Conservation (phyloP, 1,139 yeast species). For the Lodderomyces margitis region DNA sequence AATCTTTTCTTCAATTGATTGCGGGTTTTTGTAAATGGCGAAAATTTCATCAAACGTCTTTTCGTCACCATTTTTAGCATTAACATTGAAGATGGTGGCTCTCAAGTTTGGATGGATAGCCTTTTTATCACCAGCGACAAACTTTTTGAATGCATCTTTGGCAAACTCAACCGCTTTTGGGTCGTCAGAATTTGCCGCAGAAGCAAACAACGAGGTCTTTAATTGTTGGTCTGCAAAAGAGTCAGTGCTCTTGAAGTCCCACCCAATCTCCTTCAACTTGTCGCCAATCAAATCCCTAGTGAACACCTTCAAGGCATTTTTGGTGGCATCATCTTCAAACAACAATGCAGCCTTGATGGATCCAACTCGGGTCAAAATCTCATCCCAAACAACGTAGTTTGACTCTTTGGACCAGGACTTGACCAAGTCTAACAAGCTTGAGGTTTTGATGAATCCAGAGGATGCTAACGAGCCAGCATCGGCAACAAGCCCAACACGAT, state of each 20-base stretch:
- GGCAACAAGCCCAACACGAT: slow-evolving; percentile 82
- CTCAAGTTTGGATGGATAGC: slow-evolving; percentile 84
- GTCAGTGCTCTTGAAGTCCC: slow-evolving; percentile 62
- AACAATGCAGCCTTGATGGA: slow-evolving; percentile 65
- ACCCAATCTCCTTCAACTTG: slow-evolving; percentile 63
- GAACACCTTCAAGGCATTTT: slow-evolving; percentile 58
- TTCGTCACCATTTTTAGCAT: slow-evolving; percentile 65
- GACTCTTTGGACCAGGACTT: slow-evolving; percentile 66
- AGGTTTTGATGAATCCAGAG: slow-evolving; percentile 70
- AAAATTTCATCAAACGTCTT: slow-evolving; percentile 63
- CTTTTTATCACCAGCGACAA: slow-evolving; percentile 59
- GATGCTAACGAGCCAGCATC: slow-evolving; percentile 74
- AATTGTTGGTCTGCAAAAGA: slow-evolving; percentile 72
- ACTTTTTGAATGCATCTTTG: slow-evolving; percentile 55
- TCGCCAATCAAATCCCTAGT: slow-evolving; percentile 57
- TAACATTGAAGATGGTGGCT: slow-evolving; percentile 63
- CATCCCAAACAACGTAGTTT: slow-evolving; percentile 78
- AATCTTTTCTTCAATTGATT: slow-evolving; percentile 70
- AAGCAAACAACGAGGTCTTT: slow-evolving; percentile 67
- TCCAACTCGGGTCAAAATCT: slow-evolving; percentile 55
- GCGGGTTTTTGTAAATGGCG: slow-evolving; percentile 63
- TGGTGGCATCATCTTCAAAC: slow-evolving; percentile 60
- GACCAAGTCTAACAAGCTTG: slow-evolving; percentile 62
- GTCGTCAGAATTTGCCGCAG: slow-evolving; percentile 66
- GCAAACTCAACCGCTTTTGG: slow-evolving; percentile 54